Evolutionary conservation across 202 grass and related monocot genomes (phyloP).

Genomic region (Brachypodium distachyon): DNA sequence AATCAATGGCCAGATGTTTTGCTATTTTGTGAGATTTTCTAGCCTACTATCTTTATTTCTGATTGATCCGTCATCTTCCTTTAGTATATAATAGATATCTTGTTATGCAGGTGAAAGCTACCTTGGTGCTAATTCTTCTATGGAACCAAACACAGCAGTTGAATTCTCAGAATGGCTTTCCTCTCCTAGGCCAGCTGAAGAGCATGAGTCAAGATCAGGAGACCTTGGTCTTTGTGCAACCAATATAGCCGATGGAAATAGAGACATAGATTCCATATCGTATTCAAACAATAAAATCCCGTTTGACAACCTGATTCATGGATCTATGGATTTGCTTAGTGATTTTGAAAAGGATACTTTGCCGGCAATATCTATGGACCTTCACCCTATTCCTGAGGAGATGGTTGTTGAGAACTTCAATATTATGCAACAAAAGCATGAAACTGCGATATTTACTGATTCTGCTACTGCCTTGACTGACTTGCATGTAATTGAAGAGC

Average conservation of each 20-base stretch:
- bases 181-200: conserved; percentile 25
- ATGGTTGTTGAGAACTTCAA: conserved; percentile 42
- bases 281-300: conserved; percentile 21
- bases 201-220: conserved; percentile 23
- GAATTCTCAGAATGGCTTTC: conserved; percentile 35
- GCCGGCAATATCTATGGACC: conserved; percentile 44
- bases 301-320: conserved; percentile 29
- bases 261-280: conserved; percentile 16
- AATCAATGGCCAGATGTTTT: not conserved
- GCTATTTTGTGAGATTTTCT: not conserved
- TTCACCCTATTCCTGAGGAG: conserved; percentile 71
- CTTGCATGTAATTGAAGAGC: conserved; percentile 43
- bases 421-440: conserved; percentile 23
- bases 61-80: not conserved
- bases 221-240: conserved; percentile 26
- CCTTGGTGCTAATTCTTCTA: conserved; percentile 36
- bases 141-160: conserved; percentile 8
- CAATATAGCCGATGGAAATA: conserved; percentile 11
- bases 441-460: conserved; percentile 16
- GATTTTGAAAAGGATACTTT: conserved; percentile 23
- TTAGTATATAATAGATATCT: not conserved
- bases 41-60: not conserved
- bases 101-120: conserved; percentile 41
- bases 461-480: conserved; percentile 23
- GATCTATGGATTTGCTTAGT: conserved; percentile 23